Evolutionary conservation across 2,329 filamentous ascomycete genomes (phyloP), one percentile per base, ranked within the genome.

Genomic region (Fusarium duplospermum): DNA sequence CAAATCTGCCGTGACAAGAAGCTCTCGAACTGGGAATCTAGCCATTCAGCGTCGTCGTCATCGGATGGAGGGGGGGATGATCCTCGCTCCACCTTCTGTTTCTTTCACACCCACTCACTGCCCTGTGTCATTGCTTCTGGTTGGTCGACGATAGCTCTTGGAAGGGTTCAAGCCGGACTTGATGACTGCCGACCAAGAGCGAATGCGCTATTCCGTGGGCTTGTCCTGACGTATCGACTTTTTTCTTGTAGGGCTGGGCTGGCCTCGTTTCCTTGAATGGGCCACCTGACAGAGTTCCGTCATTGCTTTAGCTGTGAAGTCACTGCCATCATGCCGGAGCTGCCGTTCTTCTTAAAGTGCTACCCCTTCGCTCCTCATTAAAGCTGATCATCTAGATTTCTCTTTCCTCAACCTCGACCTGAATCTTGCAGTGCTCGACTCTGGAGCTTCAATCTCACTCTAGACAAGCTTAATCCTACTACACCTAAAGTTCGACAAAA

Each of bases 11-110:
- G 31, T 52, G 31, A 50, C 64, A 33, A 29, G 27, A 67, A 59
- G 42, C 67, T 36, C 38, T 27, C 18, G n/a, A 40, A 40, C 22
- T 40, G 59, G 66, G 66, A 66, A 66, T 62, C 50, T 40, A 74
- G 61, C 71, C 71, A 74, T 69, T 74, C 71, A 72, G 42, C n/a
- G 61, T 63, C 47, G 72, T 74, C 69, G 72, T 75, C 71, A 74
- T 61, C 45, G 71, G 58, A 61, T 64, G 71, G 64, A 11, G 31
- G 11, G 31, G 29, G 31, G 31, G 31, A 13, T 33, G 31, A 64
- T 42, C n/a, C 18, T 68, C 50, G 40, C 71, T 36, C 52, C 31
- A 31, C 31, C 14, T 56, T 6, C 5, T 22, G 40, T 16, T 45
- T 38, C 42, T 24, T 38, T 24, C 58, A 66, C 69, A 45, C 54